Evolutionary conservation across 2,329 filamentous ascomycete species (phyloP).

Genomic region (Phyllosticta citrichinensis): DNA sequence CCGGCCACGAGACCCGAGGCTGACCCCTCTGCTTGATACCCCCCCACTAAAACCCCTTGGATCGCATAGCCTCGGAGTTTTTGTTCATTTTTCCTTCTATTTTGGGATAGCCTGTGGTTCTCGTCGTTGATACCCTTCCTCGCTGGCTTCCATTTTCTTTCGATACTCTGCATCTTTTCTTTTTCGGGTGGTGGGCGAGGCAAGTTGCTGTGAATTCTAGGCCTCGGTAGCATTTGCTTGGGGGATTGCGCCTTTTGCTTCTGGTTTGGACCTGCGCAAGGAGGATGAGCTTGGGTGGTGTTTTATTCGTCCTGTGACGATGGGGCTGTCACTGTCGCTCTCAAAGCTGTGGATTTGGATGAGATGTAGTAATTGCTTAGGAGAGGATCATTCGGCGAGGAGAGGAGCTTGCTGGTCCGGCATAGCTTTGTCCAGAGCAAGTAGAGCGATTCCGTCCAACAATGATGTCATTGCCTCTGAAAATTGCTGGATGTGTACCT

Average conservation of each 20-base stretch:
- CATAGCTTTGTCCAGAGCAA: not conserved
- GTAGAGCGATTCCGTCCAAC: not conserved
- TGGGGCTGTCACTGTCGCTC: not conserved
- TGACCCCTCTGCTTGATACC: slow-evolving; percentile 6
- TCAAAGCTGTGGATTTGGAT: not conserved
- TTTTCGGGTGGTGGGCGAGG: not conserved
- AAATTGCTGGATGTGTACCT: too few species aligned
- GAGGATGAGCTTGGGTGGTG: not conserved
- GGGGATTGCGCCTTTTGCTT: not conserved
- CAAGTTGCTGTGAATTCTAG: not conserved
- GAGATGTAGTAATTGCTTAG: not conserved
- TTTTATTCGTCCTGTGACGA: not conserved
- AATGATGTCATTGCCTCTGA: too few species aligned
- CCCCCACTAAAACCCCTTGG: not conserved
- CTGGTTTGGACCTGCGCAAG: not conserved
- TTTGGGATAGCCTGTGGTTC: slow-evolving; percentile 4
- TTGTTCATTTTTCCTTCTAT: not conserved
- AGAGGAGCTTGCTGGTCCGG: not conserved
- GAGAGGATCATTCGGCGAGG: not conserved
- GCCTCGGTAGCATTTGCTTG: not conserved
- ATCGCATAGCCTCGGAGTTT: slow-evolving; percentile 10
- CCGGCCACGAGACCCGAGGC: not conserved
- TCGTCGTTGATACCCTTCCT: slow-evolving; percentile 6
- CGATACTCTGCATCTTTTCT: not conserved
- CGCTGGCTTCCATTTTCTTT: not conserved